A percentile compares a stretch with the other conserved stretches of the same genome.
Evolutionary conservation across 1,284 basidiomycete species (phyloP).

Genomic region (Xerocomus nothofagi): DNA sequence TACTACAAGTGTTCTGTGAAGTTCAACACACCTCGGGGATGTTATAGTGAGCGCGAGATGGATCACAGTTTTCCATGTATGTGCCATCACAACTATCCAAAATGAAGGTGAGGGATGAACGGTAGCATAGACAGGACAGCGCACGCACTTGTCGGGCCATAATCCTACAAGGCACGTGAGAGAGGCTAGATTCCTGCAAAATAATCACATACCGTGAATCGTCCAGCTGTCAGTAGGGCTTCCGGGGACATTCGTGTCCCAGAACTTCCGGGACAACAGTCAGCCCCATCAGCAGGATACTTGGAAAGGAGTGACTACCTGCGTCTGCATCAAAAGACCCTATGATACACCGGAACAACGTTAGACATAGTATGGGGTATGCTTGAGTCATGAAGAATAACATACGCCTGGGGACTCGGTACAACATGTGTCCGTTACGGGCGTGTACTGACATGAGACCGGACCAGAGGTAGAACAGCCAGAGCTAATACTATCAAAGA

Average conservation of each 20-base stretch:
- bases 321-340: constrained; percentile 65
- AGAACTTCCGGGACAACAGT: constrained; percentile 44
- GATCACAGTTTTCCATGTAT: constrained; percentile 64
- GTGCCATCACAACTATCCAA: constrained; percentile 63
- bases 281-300: neutral
- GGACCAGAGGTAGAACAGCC: constrained; percentile 44
- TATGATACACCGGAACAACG: constrained; percentile 24
- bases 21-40: constrained; percentile 45
- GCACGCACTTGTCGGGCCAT: constrained; percentile 68
- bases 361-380: neutral
- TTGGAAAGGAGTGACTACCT: constrained; percentile 38
- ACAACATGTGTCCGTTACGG: constrained; percentile 46
- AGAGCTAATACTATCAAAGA: constrained; percentile 37
- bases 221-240: constrained; percentile 73
- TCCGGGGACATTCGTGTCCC: constrained; percentile 62
- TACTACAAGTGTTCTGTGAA: too few relatives aligned
- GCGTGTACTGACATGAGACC: constrained; percentile 47
- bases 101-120: neutral
- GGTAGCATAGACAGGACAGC: neutral
- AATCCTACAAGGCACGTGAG: constrained; percentile 44
- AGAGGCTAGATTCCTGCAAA: neutral
- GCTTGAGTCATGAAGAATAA: neutral
- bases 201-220: constrained; percentile 57
- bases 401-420: constrained; percentile 53
- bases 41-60: constrained; percentile 57